Base-by-base conservation (phyloP, 306 rosid genomes). In the Acacia melanoxylon region DNA sequence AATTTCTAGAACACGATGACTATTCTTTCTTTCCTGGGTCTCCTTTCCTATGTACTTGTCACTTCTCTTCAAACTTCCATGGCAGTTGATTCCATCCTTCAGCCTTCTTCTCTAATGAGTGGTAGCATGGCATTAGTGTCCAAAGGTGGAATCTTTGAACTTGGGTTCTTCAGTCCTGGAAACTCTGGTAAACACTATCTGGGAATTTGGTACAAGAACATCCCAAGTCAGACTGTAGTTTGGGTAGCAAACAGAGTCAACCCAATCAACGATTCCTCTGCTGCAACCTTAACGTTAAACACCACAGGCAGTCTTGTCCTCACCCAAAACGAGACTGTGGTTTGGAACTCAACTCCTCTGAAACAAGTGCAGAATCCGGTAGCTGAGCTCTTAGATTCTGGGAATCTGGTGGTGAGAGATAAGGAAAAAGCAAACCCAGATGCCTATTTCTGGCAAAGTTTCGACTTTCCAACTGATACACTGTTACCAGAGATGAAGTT, bases 91-190 rank as follows among this genome's bases (percentile, higher is more conserved):
- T 40, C 82, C 66, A 80, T 88, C 10, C 4, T 72, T 37, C 74
- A 49, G 48, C 76, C 86, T 10, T 76, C 85, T 15, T 70, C 84
- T 69, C 6, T 81, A 15, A 15, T 42, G 54, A 54, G 4, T 14
- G 75, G 81, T 8, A 79, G 76, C 75, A 20, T 4, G 42, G 59
- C 82, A 59, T 62, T 90, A 40, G 66, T 75, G 24, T 87, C 90
- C 79, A 48, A 52, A 61, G 24, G 37, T 29, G 88, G 87, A 75
- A 42, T 6, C 22, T 89, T 89, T 52, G 84, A 76, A 22, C 78
- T 88, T 77, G 94, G 91, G 33, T 88, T 90, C 88, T 88, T 88
- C 61, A 77, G 63, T 19, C 89, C 85, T 2, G 86, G 77, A 14
- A 77, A n/a, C 15, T 87, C 92, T 9, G 25, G 13, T 2, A 66